Conservation (phyloP, 2,329 filamentous ascomycete species). For the Aspergillus quadricinctus region DNA sequence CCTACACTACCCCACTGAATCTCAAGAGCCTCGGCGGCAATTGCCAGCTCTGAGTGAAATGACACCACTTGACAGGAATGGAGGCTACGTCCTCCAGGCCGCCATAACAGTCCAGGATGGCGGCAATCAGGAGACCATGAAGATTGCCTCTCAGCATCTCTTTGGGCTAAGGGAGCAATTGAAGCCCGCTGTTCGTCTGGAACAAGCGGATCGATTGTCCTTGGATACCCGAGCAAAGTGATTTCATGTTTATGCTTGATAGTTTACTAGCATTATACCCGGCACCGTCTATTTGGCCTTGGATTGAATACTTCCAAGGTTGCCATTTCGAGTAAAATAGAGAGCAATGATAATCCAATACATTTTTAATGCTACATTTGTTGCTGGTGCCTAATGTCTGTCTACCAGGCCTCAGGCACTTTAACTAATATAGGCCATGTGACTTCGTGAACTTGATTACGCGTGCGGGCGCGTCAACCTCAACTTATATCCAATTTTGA, state of each 20-base stretch:
- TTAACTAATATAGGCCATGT: conserved; percentile 26
- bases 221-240: conserved; percentile 59
- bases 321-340: neutral
- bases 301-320: neutral
- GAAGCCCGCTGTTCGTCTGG: conserved; percentile 53
- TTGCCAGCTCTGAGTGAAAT: conserved; percentile 46
- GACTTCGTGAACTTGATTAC: conserved; percentile 32
- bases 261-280: conserved; percentile 8
- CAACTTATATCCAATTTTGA: conserved; percentile 2
- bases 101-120: conserved; percentile 54
- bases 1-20: conserved; percentile 43
- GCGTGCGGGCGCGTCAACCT: conserved; percentile 24
- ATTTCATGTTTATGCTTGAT: conserved; percentile 8
- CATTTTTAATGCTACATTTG: neutral
- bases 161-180: conserved; percentile 52
- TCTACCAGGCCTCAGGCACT: neutral
- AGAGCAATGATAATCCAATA: neutral
- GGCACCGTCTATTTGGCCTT: neutral
- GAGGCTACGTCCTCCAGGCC: conserved; percentile 56
- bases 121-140: conserved; percentile 51
- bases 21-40: conserved; percentile 28
- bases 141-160: conserved; percentile 52
- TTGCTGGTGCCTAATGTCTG: neutral
- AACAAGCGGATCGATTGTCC: conserved; percentile 54
- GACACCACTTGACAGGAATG: conserved; percentile 51